Conservation (phyloP, 1,139 yeast species). For the Groenewaldozyma auringiensis region DNA sequence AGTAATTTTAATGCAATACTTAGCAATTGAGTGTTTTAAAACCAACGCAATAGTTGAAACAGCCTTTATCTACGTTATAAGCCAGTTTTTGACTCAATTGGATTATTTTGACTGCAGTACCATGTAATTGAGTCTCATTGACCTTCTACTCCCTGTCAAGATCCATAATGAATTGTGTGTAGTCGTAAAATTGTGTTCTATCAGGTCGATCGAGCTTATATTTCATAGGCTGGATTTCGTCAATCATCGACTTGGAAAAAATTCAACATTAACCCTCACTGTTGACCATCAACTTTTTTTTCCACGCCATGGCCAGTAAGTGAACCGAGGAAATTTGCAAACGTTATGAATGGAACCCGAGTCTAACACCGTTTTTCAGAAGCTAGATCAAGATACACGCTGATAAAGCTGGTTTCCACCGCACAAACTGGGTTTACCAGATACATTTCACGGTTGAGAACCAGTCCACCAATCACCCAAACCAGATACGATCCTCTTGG, state of each 20-base stretch:
- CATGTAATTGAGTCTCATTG: too few species aligned
- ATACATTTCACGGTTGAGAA: conserved; percentile 74
- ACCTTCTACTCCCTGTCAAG: too few species aligned
- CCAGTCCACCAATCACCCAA: conserved; percentile 69
- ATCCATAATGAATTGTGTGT: too few species aligned
- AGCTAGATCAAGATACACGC: conserved; percentile 32
- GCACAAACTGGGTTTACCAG: conserved; percentile 85
- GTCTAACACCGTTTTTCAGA: conserved; percentile 11
- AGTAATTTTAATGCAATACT: too few species aligned
- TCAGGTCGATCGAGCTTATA: too few species aligned
- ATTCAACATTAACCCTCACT: not conserved
- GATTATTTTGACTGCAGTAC: too few species aligned
- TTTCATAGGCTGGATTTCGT: not conserved
- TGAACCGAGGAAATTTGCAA: not conserved
- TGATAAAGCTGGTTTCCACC: conserved; percentile 63
- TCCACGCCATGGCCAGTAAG: conserved; percentile 10
- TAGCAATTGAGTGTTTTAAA: too few species aligned
- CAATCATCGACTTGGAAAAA: not conserved
- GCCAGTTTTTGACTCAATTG: too few species aligned
- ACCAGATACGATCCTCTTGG: conserved; percentile 80
- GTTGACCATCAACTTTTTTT: not conserved
- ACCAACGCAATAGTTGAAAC: too few species aligned
- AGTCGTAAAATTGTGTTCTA: too few species aligned
- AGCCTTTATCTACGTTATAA: too few species aligned
- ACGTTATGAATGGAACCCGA: not conserved